These are phyloP conservation scores for Tulasnella calospora DNA, from an alignment of 768 basidiomycete genomes.

Conservation along the genomic window DNA sequence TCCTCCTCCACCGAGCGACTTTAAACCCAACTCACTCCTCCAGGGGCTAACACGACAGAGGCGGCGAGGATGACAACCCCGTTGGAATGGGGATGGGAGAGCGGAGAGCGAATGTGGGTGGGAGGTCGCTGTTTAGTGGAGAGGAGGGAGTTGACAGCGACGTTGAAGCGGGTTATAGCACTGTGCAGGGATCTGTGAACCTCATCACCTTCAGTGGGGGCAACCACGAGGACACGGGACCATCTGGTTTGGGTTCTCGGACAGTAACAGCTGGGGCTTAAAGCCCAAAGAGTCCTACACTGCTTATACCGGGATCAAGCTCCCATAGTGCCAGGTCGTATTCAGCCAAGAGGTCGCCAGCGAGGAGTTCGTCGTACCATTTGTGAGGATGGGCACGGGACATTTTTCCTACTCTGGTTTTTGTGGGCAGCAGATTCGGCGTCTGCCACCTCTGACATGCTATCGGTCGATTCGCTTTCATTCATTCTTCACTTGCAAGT, in stretches of 20 bases:
- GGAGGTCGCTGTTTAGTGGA: background rate
- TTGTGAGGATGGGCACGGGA: background rate
- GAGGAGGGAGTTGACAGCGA: background rate
- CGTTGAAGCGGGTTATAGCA: background rate
- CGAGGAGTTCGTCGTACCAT: background rate
- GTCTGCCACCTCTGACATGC: background rate
- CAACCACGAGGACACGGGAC: background rate
- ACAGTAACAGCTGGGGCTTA: background rate
- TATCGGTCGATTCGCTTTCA: background rate
- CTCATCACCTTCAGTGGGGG: background rate
- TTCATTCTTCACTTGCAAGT: no score
- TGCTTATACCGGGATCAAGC: background rate
- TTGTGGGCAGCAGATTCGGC: background rate
- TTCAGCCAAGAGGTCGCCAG: background rate
- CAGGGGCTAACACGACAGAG: background rate
- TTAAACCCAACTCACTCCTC: conserved; percentile 7
- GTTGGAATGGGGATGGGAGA: background rate
- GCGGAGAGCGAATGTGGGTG: background rate
- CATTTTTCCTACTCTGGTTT: background rate
- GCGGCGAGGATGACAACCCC: background rate
- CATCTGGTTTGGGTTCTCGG: no score
- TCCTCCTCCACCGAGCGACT: conserved; percentile 6
- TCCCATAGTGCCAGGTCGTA: background rate
- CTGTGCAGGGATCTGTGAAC: background rate
- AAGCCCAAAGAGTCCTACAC: background rate